A percentile compares a stretch with the other conserved stretches of the same genome.
Evolutionary conservation across 2,329 filamentous ascomycete species (phyloP).

Genomic region (Fusarium verticillioides): DNA sequence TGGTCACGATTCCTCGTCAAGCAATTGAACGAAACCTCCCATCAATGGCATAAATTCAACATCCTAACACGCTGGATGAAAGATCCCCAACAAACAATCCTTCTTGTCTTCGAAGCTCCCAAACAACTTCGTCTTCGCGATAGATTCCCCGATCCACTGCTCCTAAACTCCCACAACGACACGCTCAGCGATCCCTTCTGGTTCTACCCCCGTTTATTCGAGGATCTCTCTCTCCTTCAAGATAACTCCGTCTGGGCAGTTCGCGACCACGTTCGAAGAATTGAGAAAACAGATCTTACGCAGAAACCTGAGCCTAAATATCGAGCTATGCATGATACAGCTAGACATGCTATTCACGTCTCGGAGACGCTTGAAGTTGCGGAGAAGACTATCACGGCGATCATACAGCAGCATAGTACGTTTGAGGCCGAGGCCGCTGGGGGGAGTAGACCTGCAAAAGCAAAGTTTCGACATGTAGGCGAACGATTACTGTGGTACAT

Average conservation of each 20-base stretch:
- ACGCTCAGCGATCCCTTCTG: constrained; percentile 25
- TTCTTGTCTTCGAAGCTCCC: constrained; percentile 14
- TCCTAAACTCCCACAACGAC: not conserved
- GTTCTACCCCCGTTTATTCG: constrained; percentile 13
- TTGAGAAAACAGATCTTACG: constrained; percentile 44
- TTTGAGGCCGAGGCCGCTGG: constrained; percentile 13
- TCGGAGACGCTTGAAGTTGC: constrained; percentile 55
- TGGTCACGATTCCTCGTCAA: constrained; percentile 34
- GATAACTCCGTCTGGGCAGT: constrained; percentile 53
- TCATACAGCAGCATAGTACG: constrained; percentile 47
- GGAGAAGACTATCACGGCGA: constrained; percentile 46
- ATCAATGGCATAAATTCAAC: constrained; percentile 34
- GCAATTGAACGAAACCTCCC: not conserved
- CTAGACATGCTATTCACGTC: constrained; percentile 58
- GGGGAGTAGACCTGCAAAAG: not conserved
- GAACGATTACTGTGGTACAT: constrained; percentile 49
- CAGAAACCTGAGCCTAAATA: constrained; percentile 49
- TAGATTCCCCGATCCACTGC: not conserved
- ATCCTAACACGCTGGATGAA: constrained; percentile 23
- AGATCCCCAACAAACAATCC: constrained; percentile 14
- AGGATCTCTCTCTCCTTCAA: not conserved
- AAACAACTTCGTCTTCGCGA: not conserved
- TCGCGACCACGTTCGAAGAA: constrained; percentile 48
- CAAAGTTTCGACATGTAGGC: constrained; percentile 39
- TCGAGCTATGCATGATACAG: constrained; percentile 52